Evolutionary conservation across 2,329 filamentous ascomycete species (phyloP).

Genomic region (Ophioceras dolichostomum): DNA sequence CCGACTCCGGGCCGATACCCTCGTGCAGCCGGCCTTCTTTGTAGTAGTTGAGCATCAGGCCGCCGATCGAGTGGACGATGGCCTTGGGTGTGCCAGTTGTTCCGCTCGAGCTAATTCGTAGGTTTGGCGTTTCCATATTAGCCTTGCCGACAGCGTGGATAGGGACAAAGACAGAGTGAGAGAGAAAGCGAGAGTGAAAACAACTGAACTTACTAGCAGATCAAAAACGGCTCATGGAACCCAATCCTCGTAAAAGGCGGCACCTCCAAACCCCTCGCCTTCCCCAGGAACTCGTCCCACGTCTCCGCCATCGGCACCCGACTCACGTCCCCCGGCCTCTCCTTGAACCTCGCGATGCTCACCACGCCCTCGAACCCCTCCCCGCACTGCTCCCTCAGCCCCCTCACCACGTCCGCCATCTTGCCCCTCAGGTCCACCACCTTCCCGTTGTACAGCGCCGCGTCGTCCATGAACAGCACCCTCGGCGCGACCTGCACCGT

Average conservation of each 20-base stretch:
- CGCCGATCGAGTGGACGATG: constrained; percentile 67
- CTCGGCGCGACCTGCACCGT: constrained; percentile 63
- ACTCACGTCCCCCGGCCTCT: constrained; percentile 42
- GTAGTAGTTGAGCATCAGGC: constrained; percentile 37
- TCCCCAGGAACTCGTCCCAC: constrained; percentile 14
- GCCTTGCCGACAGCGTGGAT: no score
- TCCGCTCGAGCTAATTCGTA: no score
- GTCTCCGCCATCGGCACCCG: constrained; percentile 33
- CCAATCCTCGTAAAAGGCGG: constrained; percentile 46
- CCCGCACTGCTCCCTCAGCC: constrained; percentile 42
- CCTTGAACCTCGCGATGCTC: constrained; percentile 51
- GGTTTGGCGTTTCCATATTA: no score
- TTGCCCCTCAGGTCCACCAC: constrained; percentile 59
- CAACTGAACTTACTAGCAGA: no score
- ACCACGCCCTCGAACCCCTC: constrained; percentile 50
- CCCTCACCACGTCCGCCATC: constrained; percentile 53
- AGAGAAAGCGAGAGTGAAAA: no score
- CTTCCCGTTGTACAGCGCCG: constrained; percentile 68
- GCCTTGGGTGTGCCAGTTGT: constrained; percentile 79
- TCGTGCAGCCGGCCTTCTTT: constrained; percentile 50
- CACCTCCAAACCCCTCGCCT: constrained; percentile 6
- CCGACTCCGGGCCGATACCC: constrained; percentile 22
- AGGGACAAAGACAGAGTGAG: no score
- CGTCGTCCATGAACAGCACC: constrained; percentile 75
- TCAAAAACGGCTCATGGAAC: constrained; percentile 65